phyloP scores from a whole-genome alignment of 352 stramenopile genomes.

The Globisporangium middletonii region DNA sequence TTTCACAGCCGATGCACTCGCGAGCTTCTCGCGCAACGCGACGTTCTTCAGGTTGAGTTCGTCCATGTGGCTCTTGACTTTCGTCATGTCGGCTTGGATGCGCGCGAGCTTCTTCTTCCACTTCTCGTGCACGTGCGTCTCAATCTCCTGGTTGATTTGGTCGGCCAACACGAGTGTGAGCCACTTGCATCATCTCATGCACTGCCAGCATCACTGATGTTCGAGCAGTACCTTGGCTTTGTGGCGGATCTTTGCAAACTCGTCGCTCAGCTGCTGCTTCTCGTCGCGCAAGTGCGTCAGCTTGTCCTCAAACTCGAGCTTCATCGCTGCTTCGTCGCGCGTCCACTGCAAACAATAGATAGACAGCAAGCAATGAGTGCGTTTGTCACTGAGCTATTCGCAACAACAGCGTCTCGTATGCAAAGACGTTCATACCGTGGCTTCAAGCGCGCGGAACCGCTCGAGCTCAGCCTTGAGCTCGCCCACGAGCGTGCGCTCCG shows the following conservation, averaged over 20 bases:
- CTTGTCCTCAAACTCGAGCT: conserved; percentile 53
- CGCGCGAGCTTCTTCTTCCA: conserved; percentile 76
- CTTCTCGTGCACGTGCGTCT: conserved; percentile 61
- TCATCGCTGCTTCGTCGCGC: conserved; percentile 43
- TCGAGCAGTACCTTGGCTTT: conserved; percentile 43
- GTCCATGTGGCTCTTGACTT: conserved; percentile 65
- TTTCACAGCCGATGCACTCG: conserved; percentile 45
- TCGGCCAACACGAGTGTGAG: neutral
- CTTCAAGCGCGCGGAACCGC: conserved; percentile 52
- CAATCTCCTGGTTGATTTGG: conserved; percentile 32
- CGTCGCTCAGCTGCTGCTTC: conserved; percentile 40
- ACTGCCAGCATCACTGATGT: too few species aligned
- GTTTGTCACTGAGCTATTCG: conserved; percentile 8
- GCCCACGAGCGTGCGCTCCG: conserved; percentile 34
- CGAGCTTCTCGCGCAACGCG: conserved; percentile 60
- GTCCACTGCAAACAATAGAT: conserved; percentile 34
- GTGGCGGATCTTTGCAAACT: conserved; percentile 41
- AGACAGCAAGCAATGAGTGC: conserved; percentile 5
- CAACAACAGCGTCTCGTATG: neutral
- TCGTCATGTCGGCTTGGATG: conserved; percentile 56
- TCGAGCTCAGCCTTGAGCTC: conserved; percentile 49
- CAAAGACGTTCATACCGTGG: conserved; percentile 28
- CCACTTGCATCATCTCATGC: neutral
- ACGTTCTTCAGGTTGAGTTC: conserved; percentile 78
- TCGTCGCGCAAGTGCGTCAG: conserved; percentile 59